These are phyloP conservation scores for Cucumis cinereus DNA, from an alignment of 306 rosid species.

Conservation along the genomic window DNA sequence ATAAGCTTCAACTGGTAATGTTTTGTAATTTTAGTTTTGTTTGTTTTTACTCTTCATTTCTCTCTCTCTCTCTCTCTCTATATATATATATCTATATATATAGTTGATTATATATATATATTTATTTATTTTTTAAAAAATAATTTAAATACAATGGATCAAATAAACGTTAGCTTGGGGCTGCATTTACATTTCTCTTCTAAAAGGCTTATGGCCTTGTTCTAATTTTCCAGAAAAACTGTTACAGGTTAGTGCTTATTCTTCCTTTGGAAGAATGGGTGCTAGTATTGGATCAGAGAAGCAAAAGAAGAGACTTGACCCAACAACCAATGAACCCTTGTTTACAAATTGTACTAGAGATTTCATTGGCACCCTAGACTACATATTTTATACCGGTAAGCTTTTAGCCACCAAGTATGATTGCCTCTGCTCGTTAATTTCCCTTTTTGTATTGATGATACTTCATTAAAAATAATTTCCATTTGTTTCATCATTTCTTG, in stretches of 20 bases:
- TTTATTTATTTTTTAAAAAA: too few relatives aligned
- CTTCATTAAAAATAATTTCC: background rate
- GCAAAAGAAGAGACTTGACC: slow-evolving; percentile 74
- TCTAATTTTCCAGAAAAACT: background rate
- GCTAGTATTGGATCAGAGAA: slow-evolving; percentile 55
- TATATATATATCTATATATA: background rate
- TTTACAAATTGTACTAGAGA: slow-evolving; percentile 90
- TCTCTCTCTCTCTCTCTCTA: background rate
- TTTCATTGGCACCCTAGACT: slow-evolving; percentile 90
- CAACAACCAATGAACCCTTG: slow-evolving; percentile 68
- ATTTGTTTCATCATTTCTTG: background rate
- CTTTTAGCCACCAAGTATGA: background rate
- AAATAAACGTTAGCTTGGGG: background rate
- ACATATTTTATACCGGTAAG: slow-evolving; percentile 92
- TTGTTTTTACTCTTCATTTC: background rate
- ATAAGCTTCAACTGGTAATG: slow-evolving; percentile 86
- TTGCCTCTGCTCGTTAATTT: background rate
- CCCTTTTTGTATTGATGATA: background rate
- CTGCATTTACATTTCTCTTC: background rate
- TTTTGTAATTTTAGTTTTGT: background rate
- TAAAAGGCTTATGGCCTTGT: background rate
- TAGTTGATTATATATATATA: too few relatives aligned
- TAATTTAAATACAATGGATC: background rate
- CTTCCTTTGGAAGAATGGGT: slow-evolving; percentile 66
- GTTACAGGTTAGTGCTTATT: slow-evolving; percentile 83